phyloP scores from a whole-genome alignment of 2,329 filamentous ascomycete species.

The Xylaria sp. region DNA sequence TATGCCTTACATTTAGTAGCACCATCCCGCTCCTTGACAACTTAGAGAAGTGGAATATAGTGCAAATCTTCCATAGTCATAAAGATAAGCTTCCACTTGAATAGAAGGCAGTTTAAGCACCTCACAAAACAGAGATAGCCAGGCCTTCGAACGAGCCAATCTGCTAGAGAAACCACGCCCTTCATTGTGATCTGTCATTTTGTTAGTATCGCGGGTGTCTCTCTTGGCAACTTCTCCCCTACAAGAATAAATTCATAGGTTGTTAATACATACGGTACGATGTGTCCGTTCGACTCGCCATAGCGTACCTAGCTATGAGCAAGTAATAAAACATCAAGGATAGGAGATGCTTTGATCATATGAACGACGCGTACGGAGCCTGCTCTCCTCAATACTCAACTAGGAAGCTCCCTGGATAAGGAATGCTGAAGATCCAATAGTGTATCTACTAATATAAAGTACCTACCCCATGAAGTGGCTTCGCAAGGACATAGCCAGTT shows the following conservation, averaged over 20 bases:
- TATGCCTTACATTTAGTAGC: neutral
- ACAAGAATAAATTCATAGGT: neutral
- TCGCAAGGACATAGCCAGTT: neutral
- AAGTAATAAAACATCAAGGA: neutral
- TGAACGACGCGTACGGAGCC: neutral
- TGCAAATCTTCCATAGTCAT: neutral
- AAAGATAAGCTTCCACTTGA: neutral
- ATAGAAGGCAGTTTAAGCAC: neutral
- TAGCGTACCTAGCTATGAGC: neutral
- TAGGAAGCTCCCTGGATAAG: neutral
- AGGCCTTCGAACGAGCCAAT: neutral
- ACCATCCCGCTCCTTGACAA: neutral
- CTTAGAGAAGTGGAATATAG: neutral
- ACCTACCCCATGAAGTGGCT: neutral
- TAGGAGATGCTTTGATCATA: neutral
- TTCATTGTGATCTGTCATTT: neutral
- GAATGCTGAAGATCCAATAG: neutral
- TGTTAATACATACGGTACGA: no score
- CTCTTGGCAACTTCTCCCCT: neutral
- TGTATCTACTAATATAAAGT: neutral
- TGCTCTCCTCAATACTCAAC: neutral
- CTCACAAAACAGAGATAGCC: neutral
- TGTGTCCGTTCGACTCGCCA: no score
- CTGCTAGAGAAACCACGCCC: neutral
- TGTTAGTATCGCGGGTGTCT: neutral